These are phyloP conservation scores for Quercus agrifolia DNA, from an alignment of 306 rosid genomes.

Conservation along the genomic window DNA sequence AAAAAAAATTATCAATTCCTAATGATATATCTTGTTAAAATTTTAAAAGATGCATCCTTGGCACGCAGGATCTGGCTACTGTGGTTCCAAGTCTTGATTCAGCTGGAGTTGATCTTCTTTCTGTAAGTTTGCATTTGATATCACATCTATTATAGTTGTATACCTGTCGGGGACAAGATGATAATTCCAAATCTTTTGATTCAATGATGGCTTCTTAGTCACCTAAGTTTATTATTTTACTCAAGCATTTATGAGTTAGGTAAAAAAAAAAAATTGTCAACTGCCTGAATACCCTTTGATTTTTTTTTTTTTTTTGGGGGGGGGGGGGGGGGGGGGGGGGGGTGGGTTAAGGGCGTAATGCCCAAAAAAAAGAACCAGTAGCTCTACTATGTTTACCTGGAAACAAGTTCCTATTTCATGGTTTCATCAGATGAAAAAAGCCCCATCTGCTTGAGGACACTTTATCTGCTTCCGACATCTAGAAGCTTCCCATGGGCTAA, in stretches of 20 bases:
- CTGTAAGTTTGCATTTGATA: constrained; percentile 56
- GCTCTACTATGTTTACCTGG: neutral
- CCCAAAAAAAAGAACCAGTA: neutral
- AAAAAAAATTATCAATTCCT: neutral
- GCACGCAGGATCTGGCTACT: constrained; percentile 67
- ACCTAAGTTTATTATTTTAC: neutral
- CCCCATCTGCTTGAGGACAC: neutral
- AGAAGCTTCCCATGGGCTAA: neutral
- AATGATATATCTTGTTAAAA: neutral
- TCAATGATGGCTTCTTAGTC: neutral
- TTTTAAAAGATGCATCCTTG: constrained; percentile 5
- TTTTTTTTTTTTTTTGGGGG: too few species aligned
- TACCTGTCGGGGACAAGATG: constrained; percentile 11
- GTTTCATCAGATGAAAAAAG: neutral
- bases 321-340: too few species aligned
- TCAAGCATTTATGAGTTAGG: neutral
- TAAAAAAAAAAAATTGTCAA: too few species aligned
- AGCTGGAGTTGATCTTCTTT: constrained; percentile 84
- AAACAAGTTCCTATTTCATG: neutral
- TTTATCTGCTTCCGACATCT: neutral
- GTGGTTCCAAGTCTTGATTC: constrained; percentile 84
- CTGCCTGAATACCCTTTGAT: too few species aligned
- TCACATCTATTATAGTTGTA: neutral
- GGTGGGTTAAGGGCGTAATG: too few species aligned
- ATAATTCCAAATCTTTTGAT: neutral